Base-by-base conservation (phyloP, 768 basidiomycete genomes). In the Mrakia blollopis region DNA sequence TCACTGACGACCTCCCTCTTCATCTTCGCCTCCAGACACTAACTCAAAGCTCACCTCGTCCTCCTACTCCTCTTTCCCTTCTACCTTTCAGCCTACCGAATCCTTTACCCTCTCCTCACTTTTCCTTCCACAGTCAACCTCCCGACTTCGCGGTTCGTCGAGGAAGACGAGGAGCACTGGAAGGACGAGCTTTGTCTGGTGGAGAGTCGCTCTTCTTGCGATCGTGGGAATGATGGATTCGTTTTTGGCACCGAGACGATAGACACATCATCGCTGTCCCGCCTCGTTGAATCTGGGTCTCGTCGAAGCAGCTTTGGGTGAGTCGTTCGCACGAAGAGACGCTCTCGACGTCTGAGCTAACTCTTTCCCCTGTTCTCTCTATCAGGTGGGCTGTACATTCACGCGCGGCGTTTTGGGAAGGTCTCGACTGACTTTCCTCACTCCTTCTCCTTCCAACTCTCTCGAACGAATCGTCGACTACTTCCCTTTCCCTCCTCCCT, bases 281-380 rank as follows among this genome's bases (percentile, higher is more conserved):
- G 6, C 87, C 8, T 86, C 86, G 21, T 39, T 86, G n/a, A 35
- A 84, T 5, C 83, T 88, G 11, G 84, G 84, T 13, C 21, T 76
- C 30, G 1, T 69, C 13, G 75, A 68, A 25, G 52, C 67, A 11
- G 35, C 39, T 35, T 39, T 76, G 37, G 75, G 67, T 23, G 67
- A 70, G 75, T 60, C 69, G n/a, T n/a, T n/a, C 69, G 63, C 62
- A 10, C n/a, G 73, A 30, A 25, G 3, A 41, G 39, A n/a, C 39
- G 5, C 39, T 41, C 39, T 5, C 11, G 39, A 41, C 5, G 39
- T 41, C 39, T 41, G 6, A 11, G 39, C 54, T 54, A 23, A 54
- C 54, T 13, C 23, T 54, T 13, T 23, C 23, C 13, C 11, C 54
- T 6, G 3, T 54, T 54, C 54, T 23, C n/a, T 23, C 7, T 1